Evolutionary conservation across 352 stramenopile genomes (phyloP).

Genomic region (Phytophthora fragariae): DNA sequence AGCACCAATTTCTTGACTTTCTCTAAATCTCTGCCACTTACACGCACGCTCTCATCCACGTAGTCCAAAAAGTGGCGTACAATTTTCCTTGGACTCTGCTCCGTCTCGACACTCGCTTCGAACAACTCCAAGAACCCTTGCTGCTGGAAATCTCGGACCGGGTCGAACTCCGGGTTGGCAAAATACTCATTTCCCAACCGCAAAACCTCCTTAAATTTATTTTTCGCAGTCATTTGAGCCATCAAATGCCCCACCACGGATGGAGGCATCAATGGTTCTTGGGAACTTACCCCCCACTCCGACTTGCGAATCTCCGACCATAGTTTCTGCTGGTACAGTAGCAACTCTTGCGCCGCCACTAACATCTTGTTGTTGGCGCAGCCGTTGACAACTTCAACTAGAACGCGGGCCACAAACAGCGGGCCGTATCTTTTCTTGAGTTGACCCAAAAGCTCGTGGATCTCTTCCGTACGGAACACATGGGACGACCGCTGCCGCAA

Average conservation of each 20-base stretch:
- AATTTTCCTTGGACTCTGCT: constrained; percentile 27
- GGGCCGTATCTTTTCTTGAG: constrained; percentile 48
- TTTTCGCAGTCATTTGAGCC: constrained; percentile 49
- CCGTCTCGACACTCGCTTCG: constrained; percentile 26
- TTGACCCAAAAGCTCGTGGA: constrained; percentile 43
- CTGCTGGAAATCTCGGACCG: constrained; percentile 55
- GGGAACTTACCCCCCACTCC: constrained; percentile 1
- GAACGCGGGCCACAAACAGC: constrained; percentile 52
- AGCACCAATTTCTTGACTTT: constrained; percentile 37
- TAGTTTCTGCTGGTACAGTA: constrained; percentile 56
- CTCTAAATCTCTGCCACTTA: constrained; percentile 14
- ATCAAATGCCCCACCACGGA: constrained; percentile 64
- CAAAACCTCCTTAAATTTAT: constrained; percentile 44
- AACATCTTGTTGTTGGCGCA: constrained; percentile 77
- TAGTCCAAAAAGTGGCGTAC: constrained; percentile 55
- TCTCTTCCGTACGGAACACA: constrained; percentile 40
- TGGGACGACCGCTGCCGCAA: constrained; percentile 53
- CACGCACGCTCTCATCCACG: constrained; percentile 33
- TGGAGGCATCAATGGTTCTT: constrained; percentile 46
- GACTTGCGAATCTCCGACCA: constrained; percentile 21
- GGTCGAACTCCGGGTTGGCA: constrained; percentile 34
- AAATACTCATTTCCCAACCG: constrained; percentile 52
- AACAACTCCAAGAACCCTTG: constrained; percentile 74
- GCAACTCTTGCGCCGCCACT: constrained; percentile 48
- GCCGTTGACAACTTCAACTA: constrained; percentile 68